Percentiles rank a stretch among this genome's conserved stretches.
Evolutionary conservation across 192 early-diverging fungal genomes (phyloP).

Genomic region (Backusella macrospora): DNA sequence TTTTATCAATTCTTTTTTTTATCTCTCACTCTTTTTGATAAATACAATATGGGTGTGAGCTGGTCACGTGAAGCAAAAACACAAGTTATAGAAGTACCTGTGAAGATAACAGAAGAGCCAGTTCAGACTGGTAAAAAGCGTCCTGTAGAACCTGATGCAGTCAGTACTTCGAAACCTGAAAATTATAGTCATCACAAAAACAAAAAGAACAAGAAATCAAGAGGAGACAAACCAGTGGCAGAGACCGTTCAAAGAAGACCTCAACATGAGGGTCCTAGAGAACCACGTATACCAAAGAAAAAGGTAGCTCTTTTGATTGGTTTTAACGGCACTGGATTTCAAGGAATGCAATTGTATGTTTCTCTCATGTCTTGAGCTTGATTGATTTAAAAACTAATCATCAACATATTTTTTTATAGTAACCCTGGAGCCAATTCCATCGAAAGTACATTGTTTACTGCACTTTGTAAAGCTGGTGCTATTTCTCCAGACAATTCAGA

Average conservation of each 20-base stretch:
- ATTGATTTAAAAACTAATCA: neutral
- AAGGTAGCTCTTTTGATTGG: constrained; percentile 90
- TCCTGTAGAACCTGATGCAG: neutral
- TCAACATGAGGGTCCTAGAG: constrained; percentile 42
- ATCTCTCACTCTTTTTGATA: neutral
- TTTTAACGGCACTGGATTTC: constrained; percentile 94
- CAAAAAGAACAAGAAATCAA: constrained; percentile 1
- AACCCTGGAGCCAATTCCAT: constrained; percentile 84
- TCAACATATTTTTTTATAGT: constrained; percentile 40
- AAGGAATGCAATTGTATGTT: constrained; percentile 93
- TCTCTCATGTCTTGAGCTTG: neutral
- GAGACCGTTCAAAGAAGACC: constrained; percentile 16
- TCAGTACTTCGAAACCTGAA: neutral
- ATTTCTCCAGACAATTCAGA: constrained; percentile 87
- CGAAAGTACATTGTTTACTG: constrained; percentile 89
- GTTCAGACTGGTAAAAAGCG: neutral
- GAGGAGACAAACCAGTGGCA: neutral
- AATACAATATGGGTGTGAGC: neutral
- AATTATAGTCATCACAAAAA: neutral
- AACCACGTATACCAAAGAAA: constrained; percentile 74
- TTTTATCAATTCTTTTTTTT: neutral
- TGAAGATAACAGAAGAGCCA: neutral
- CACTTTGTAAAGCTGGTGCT: constrained; percentile 76
- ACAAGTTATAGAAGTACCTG: neutral
- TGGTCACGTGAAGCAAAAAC: neutral